Base-by-base conservation (phyloP, 2,329 filamentous ascomycete species). In the Neocucurbitaria cava region DNA sequence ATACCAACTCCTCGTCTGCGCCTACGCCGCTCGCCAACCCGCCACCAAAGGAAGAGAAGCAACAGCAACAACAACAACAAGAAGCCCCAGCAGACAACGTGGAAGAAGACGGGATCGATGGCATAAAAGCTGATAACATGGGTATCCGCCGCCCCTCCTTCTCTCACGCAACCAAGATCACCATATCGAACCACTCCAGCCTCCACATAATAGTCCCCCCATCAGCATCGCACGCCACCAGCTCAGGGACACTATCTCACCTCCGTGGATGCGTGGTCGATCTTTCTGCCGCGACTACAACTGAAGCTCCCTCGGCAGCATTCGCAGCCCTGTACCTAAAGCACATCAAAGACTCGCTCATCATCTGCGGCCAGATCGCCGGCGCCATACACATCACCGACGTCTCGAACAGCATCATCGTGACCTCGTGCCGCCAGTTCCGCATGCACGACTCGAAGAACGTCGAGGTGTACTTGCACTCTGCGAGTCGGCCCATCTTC, bases 361-460 rank as follows among this genome's bases (percentile, higher is more conserved):
- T 99, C 23, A 79, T 97, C 13, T 90, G 89, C 35, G 92, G 93
- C 0, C 85, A 86, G 50, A 89, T 97, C 5, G 82, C 84, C 36
- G 95, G 95, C 0, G 86, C 95, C 0, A 87, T 89, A 8, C 94
- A 98, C 71, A 85, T 98, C 46, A 98, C 94, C 0, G 84, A 82
- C 0, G 79, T 96, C 1, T 79, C 82, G 46, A 81, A 91, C 65
- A 90, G 88, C 59, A 84, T 92, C n/a, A 86, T 97, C 0, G 87
- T 96, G 2, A 83, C 86, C 6, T 38, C 61, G 7, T 90, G 91
- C 47, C 84, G 89, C n/a, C 95, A 99, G 75, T 92, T 96, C 67
- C 86, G 95, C 20, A 94, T 99, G 80, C 95, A 99, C 73, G 89
- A 94, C 62, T 96, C 91, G 70, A 82, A 79, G 40, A 85, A 92